A percentile compares a stretch with the other conserved stretches of the same genome.
These are phyloP conservation scores for Globisporangium parvum DNA, from an alignment of 352 stramenopile genomes.

Conservation along the genomic window DNA sequence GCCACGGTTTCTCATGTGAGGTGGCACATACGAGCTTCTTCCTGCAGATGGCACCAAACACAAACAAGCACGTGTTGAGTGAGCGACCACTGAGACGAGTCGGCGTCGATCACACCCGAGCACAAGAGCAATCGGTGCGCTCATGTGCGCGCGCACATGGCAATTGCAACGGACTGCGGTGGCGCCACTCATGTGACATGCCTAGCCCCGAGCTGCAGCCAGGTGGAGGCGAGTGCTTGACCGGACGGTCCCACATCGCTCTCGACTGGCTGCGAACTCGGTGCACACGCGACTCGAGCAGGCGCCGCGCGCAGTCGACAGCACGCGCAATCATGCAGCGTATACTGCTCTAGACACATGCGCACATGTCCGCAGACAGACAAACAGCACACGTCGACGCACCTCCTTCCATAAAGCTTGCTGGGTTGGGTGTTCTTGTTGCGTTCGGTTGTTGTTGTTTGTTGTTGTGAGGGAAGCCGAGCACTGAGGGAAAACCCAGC, in stretches of 20 bases:
- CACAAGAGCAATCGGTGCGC: background rate
- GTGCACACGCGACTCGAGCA: too few species aligned
- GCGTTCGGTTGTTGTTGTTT: slow-evolving; percentile 16
- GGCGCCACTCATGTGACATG: background rate
- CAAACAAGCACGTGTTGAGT: background rate
- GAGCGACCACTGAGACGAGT: background rate
- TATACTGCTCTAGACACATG: too few species aligned
- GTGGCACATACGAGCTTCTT: slow-evolving; percentile 73
- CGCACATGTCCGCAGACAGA: too few species aligned
- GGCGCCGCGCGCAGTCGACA: too few species aligned
- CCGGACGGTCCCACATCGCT: too few species aligned
- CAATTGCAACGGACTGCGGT: too few species aligned
- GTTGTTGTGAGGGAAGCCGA: background rate
- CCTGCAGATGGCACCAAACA: slow-evolving; percentile 18
- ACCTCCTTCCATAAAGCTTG: slow-evolving; percentile 43
- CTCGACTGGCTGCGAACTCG: too few species aligned
- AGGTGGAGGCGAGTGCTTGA: too few species aligned
- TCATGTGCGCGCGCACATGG: too few species aligned
- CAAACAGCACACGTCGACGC: slow-evolving; percentile 7
- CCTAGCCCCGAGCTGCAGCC: background rate
- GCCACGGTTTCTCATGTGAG: slow-evolving; percentile 52
- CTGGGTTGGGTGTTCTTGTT: slow-evolving; percentile 22
- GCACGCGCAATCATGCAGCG: too few species aligned
- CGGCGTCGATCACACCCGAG: background rate
- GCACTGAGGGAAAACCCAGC: background rate